phyloP scores from a whole-genome alignment of 495 filamentous ascomycete species.

The Corynascus novoguineensis region DNA sequence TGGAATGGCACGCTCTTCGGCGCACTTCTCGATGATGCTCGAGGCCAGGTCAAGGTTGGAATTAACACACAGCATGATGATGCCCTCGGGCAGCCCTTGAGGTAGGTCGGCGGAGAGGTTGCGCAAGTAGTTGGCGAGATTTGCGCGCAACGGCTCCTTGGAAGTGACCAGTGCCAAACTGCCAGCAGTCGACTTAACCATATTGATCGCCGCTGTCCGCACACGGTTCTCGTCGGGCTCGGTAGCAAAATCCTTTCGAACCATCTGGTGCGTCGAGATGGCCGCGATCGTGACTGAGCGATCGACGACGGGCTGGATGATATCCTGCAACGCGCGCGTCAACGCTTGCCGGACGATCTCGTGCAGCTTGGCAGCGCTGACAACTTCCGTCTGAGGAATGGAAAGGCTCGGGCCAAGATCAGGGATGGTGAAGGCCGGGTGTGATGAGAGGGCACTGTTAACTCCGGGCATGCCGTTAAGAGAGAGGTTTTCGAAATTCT shows the following conservation, averaged over 20 bases:
- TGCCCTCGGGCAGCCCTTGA: conserved; percentile 75
- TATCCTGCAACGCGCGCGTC: conserved; percentile 83
- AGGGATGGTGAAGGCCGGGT: conserved; percentile 67
- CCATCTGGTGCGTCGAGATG: conserved; percentile 87
- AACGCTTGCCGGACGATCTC: conserved; percentile 79
- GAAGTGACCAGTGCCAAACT: conserved; percentile 95
- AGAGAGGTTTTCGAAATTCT: conserved; percentile 72
- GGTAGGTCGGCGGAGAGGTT: conserved; percentile 61
- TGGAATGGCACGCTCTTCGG: conserved; percentile 83
- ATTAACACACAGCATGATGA: conserved; percentile 95
- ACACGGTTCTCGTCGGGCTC: conserved; percentile 85
- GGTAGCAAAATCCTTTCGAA: conserved; percentile 92
- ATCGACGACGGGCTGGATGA: conserved; percentile 94
- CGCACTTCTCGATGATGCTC: conserved; percentile 85
- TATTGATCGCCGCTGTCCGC: conserved; percentile 75
- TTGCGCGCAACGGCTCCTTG: conserved; percentile 91
- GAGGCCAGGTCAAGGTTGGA: conserved; percentile 94
- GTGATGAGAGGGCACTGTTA: conserved; percentile 64
- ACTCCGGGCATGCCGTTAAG: conserved; percentile 67
- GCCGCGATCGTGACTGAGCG: conserved; percentile 95
- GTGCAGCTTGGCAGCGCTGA: conserved; percentile 63
- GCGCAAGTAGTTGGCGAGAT: conserved; percentile 95
- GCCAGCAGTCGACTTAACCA: conserved; percentile 87
- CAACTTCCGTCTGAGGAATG: conserved; percentile 71
- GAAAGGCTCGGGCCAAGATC: conserved; percentile 68